phyloP scores from a whole-genome alignment of 1,139 yeast genomes.

The Candida tropicalis region DNA sequence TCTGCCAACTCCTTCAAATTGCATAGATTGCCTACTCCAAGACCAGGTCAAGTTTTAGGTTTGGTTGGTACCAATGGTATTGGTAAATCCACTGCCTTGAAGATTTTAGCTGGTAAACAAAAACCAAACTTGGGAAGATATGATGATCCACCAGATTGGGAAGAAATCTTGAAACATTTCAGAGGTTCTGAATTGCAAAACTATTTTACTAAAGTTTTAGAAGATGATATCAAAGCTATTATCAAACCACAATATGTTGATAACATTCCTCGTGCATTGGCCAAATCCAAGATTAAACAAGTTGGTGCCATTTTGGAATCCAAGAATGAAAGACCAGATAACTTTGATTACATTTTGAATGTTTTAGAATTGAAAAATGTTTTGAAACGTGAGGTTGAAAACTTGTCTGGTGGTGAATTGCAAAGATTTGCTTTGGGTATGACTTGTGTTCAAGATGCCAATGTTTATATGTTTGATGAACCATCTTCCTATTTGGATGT shows the following conservation, averaged over 20 bases:
- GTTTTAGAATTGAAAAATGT: constrained; percentile 75
- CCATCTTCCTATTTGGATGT: constrained; percentile 98
- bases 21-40: constrained; percentile 96
- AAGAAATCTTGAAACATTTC: constrained; percentile 84
- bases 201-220: constrained; percentile 89
- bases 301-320: constrained; percentile 83
- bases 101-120: constrained; percentile 97
- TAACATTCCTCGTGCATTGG: constrained; percentile 91
- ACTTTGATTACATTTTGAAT: constrained; percentile 62
- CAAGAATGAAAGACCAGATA: constrained; percentile 67
- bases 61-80: constrained; percentile 99
- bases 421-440: constrained; percentile 98
- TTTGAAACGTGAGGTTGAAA: constrained; percentile 80
- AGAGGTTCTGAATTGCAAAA: constrained; percentile 98
- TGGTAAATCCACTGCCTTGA: constrained; percentile 97
- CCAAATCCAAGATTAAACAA: constrained; percentile 80
- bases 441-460: constrained; percentile 94
- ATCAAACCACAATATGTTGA: constrained; percentile 98
- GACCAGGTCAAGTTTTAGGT: constrained; percentile 98
- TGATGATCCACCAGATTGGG: constrained; percentile 98
- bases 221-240: constrained; percentile 90
- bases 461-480: constrained; percentile 98
- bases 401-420: constrained; percentile 96
- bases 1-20: constrained; percentile 97
- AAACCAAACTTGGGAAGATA: constrained; percentile 93